Base-by-base conservation (phyloP, 371 early-diverging fungal species). In the Mortierella sp. region DNA sequence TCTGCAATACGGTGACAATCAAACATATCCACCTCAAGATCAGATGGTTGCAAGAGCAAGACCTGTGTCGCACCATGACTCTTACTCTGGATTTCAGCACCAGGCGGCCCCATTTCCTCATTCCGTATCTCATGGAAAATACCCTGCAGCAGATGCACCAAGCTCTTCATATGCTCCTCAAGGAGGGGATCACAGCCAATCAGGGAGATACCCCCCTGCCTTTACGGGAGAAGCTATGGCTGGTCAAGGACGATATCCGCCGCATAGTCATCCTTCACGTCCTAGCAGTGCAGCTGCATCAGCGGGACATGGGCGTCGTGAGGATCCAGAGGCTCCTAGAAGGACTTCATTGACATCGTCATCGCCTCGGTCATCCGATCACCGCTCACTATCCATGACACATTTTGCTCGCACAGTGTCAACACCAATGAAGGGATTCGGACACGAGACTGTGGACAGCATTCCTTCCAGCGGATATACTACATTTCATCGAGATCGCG, bases 181-280 rank as follows among this genome's bases (percentile, higher is more conserved):
- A 28, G 55, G 20, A 22, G 37, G 2, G 32, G 51, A 59, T 14
- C 49, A 35, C 8, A 22, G 35, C 11, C 69, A 22, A 18, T 24
- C 39, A 28, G 51, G 30, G 45, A 68, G 28, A 37, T 52, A 62
- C 28, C 47, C 59, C 10, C 11, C 67, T 5, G 40, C 8, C 24
- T 35, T 40, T 39, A 14, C 55, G 3, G 40, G 55, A 4, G 57
- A 54, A 14, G 5, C 26, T 3, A 45, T 24, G 51, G 14, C 62
- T 39, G 6, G 18, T 28, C 57, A 55, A 12, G 63, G 45, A 1
- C 71, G 64, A 4, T 70, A 64, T 58, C 28, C 64, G 0, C 1
- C 59, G 1, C 64, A 70, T 18, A 62, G 71, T 35, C 71, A 62
- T 22, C 18, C 71, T 11, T 63, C 62, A 11, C 43, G 54, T 40